These are phyloP conservation scores for Wickerhamomyces bisporus DNA, from an alignment of 805 yeast species.

Conservation along the genomic window DNA sequence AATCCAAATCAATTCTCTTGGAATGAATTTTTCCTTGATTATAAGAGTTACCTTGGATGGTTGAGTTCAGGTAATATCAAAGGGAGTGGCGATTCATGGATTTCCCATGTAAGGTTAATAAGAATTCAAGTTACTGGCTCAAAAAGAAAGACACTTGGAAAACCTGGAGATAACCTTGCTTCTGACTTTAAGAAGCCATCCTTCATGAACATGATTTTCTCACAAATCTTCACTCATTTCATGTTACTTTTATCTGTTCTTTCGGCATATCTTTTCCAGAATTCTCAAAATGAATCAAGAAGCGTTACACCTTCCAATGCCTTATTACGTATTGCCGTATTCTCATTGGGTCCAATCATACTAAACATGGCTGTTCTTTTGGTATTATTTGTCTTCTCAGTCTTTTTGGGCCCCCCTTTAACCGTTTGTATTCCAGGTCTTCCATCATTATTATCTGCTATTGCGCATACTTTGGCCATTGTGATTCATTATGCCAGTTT, in stretches of 20 bases:
- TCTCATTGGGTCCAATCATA: slow-evolving; percentile 43
- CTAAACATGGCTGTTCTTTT: slow-evolving; percentile 38
- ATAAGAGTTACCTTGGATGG: slow-evolving; percentile 39
- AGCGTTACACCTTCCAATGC: slow-evolving; percentile 33
- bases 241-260: slow-evolving; percentile 30
- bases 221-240: slow-evolving; percentile 37
- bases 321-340: slow-evolving; percentile 37
- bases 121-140: slow-evolving; percentile 56
- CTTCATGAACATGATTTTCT: slow-evolving; percentile 34
- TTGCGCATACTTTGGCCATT: slow-evolving; percentile 44
- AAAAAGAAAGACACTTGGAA: slow-evolving; percentile 37
- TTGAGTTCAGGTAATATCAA: slow-evolving; percentile 46
- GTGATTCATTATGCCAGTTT: slow-evolving; percentile 43
- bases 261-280: slow-evolving; percentile 47
- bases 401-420: slow-evolving; percentile 42
- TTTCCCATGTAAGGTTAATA: slow-evolving; percentile 42
- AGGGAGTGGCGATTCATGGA: slow-evolving; percentile 33
- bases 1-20: slow-evolving; percentile 65
- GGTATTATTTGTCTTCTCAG: slow-evolving; percentile 36
- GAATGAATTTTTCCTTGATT: slow-evolving; percentile 59
- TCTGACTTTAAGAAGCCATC: slow-evolving; percentile 48
- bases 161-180: slow-evolving; percentile 33
- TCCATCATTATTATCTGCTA: slow-evolving; percentile 45
- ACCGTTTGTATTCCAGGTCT: slow-evolving; percentile 33
- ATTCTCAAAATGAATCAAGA: slow-evolving; percentile 44